Evolutionary conservation across 179 eudicot species (phyloP).

Genomic region (Drosera spatulata): DNA sequence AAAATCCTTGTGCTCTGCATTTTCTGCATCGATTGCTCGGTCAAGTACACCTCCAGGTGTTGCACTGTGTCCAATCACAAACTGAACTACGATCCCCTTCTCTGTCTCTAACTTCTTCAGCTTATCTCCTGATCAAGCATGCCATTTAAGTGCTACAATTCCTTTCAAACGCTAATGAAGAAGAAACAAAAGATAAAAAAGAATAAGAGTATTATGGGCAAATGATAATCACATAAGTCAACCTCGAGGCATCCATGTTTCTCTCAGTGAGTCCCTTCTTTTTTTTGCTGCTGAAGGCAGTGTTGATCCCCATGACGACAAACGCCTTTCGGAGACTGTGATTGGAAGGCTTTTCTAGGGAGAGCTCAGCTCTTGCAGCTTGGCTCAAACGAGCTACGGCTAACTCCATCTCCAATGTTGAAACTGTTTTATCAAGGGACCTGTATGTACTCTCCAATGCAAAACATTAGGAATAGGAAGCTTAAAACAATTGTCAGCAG

Average conservation of each 20-base stretch:
- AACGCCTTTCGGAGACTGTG: conserved; percentile 42
- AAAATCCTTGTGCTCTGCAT: conserved; percentile 53
- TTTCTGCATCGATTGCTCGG: conserved; percentile 56
- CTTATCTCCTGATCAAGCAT: conserved; percentile 35
- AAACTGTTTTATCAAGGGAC: conserved; percentile 51
- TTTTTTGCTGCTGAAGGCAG: conserved; percentile 38
- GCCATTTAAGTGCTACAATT: too few species aligned
- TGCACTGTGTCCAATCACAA: conserved; percentile 75
- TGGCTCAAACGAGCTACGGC: conserved; percentile 28
- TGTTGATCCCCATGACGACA: conserved; percentile 48
- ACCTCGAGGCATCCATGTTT: conserved; percentile 96
- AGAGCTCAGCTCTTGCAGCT: conserved; percentile 8
- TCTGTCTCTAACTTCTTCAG: conserved; percentile 61
- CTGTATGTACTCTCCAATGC: conserved; percentile 13
- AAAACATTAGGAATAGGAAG: neutral
- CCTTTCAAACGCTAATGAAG: too few species aligned
- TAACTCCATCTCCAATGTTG: conserved; percentile 49
- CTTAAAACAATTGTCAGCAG: neutral
- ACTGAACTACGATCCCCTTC: conserved; percentile 69
- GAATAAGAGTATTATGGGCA: too few species aligned
- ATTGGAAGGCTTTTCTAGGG: conserved; percentile 15
- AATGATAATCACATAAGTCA: neutral
- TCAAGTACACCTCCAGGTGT: conserved; percentile 73
- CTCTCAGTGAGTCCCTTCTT: conserved; percentile 62
- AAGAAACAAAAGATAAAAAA: too few species aligned